Evolutionary conservation across 176 grass and related monocot genomes (phyloP), one percentile per base, ranked within the genome.

Genomic region (Carex cristatella): DNA sequence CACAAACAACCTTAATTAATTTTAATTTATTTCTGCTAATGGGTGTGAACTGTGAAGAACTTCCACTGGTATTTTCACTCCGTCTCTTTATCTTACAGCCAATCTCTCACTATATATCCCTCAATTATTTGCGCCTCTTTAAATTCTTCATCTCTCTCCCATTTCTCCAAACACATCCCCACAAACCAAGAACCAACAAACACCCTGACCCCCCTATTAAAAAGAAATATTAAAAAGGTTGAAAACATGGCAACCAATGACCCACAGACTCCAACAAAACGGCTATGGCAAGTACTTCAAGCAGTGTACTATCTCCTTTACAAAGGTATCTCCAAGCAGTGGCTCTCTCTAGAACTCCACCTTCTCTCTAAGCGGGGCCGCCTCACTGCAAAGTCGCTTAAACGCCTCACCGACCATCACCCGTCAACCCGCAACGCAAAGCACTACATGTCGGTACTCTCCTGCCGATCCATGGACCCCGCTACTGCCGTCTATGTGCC

Each of bases 381-480:
- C 55, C 27, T 82, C 30, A 81, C 81, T 79, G 63, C 86, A 27
- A 82, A 85, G 68, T 79, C 71, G 0, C 71, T 86, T 28, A 79
- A 86, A 57, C 71, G 63, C 8, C 55, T 82, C 38, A 60, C 85
- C 19, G 15, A 4, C 8, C 10, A 73, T 38, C 71, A 48, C 51
- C 54, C 16, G 42, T 30, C 72, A 8, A 65, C 40, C 66, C n/a
- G 6, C 74, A 51, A 14, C 60, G 65, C 56, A 15, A 90, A 65
- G 79, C 71, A 49, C 11, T 83, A 84, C 2, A 71, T 93, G 3
- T 87, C 90, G 0, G 86, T 84, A 31, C 28, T 90, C 0, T 88
- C 93, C 27, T 94, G 95, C 85, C 86, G 85, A 23, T 86, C 89
- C 73, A 89, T 98, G 95, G 88, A 98, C 69, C 83, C 91, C 0